phyloP scores from a whole-genome alignment of 805 yeast genomes.

The Tetrapisispora fleetii region DNA sequence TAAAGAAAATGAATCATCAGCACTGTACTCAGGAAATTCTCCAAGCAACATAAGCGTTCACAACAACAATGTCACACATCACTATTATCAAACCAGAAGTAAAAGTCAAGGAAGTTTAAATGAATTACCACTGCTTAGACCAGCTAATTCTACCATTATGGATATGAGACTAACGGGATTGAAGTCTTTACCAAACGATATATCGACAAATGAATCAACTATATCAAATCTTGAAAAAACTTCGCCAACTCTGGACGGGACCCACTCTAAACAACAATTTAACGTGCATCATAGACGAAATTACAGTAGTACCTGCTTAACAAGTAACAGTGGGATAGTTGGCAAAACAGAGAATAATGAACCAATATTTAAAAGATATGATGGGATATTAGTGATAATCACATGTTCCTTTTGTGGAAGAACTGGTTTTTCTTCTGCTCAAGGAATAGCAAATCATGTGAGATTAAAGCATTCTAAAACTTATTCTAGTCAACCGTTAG shows the following conservation, averaged over 20 bases:
- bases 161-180: slow-evolving; percentile 11
- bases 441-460: slow-evolving; percentile 71
- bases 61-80: slow-evolving; percentile 4
- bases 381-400: slow-evolving; percentile 58
- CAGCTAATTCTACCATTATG: slow-evolving; percentile 14
- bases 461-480: slow-evolving; percentile 65
- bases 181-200: slow-evolving; percentile 7
- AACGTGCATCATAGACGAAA: slow-evolving; percentile 25
- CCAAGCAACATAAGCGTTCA: neutral
- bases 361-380: slow-evolving; percentile 56
- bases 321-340: slow-evolving; percentile 40
- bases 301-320: slow-evolving; percentile 31
- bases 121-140: slow-evolving; percentile 5
- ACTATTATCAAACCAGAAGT: slow-evolving; percentile 28
- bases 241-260: neutral
- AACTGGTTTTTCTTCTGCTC: slow-evolving; percentile 66
- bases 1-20: slow-evolving; percentile 31
- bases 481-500: slow-evolving; percentile 62
- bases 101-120: slow-evolving; percentile 19
- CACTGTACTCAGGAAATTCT: neutral
- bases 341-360: slow-evolving; percentile 31
- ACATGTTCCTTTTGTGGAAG: slow-evolving; percentile 61
- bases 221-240: neutral
- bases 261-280: slow-evolving; percentile 11
- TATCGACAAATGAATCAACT: neutral